Conservation (phyloP, 345 rosid genomes). For the Populus euphratica region DNA sequence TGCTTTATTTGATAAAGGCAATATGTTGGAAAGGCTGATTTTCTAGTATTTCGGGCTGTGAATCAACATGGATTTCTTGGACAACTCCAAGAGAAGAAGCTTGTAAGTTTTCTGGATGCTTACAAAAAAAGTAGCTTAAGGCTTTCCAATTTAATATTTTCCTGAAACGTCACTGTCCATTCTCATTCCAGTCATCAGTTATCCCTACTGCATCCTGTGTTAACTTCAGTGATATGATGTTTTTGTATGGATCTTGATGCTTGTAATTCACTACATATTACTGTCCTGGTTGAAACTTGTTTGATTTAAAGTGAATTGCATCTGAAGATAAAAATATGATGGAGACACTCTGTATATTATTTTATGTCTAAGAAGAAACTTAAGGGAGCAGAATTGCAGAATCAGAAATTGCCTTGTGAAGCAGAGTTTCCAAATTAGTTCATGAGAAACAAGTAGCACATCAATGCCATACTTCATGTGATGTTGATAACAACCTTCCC, state of each 20-base stretch:
- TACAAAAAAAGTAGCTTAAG: not conserved
- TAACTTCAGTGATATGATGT: not conserved
- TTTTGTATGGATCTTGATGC: not conserved
- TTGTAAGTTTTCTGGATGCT: constrained; percentile 54
- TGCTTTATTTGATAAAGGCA: constrained; percentile 47
- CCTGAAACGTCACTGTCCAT: not conserved
- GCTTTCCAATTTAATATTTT: not conserved
- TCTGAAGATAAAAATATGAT: not conserved
- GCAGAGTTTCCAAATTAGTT: not conserved
- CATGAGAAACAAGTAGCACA: not conserved
- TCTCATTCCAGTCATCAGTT: not conserved
- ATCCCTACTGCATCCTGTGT: not conserved
- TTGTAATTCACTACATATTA: not conserved
- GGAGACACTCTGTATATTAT: not conserved
- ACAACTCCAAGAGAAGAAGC: constrained; percentile 95
- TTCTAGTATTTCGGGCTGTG: constrained; percentile 93
- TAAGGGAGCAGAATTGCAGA: not conserved
- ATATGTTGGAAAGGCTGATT: constrained; percentile 94
- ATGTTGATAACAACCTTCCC: not conserved
- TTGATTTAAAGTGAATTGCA: not conserved
- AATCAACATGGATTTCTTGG: constrained; percentile 94
- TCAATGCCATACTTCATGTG: not conserved
- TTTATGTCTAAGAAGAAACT: not conserved
- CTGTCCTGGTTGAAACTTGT: not conserved
- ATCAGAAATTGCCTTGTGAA: not conserved